Evolutionary conservation across 202 grass and related monocot genomes (phyloP), one percentile per base, ranked within the genome.

Genomic region (Digitaria exilis): DNA sequence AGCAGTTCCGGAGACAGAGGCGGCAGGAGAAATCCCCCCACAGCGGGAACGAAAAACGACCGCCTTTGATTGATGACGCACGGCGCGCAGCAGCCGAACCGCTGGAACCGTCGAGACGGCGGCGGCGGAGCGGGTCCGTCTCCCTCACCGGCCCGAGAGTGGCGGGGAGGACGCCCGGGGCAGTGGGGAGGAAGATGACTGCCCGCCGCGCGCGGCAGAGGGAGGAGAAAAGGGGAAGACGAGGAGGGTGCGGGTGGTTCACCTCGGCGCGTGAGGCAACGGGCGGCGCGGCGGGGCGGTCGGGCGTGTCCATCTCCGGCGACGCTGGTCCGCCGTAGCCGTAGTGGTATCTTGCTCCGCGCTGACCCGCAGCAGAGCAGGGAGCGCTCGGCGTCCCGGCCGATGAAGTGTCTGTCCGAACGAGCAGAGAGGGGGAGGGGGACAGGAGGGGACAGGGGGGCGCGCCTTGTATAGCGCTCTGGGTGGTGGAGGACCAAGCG

Each of bases 221-320:
- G 44, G 42, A 11, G 4, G 3, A 7, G 18, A 4, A 3, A 21
- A 7, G 57, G 0, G 9, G 24, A 5, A 56, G 5, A 0, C 26
- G 28, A 24, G 8, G 63, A 22, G 28, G 24, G 7, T 14, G 4
- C 4, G 45, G 15, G 37, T 51, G 8, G 61, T 50, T 88, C 77
- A 89, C 88, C 88, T 90, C 88, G 18, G 88, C 79, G 31, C 79
- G 81, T 41, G 83, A 30, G 1, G 88, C 78, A 49, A 41, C 46
- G 9, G 28, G 4, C 83, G 31, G 58, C 56, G 65, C 39, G 24
- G 42, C 68, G 1, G 84, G 30, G 4, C 88, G 88, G 73, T 90
- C 88, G 0, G 88, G 88, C 19, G 88, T 83, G 42, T 90, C 88
- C 88, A 90, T 90, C 50, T 43, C 82, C 72, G 39, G 3, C 22